phyloP scores from a whole-genome alignment of 805 yeast genomes.

The Nakazawaea populi region DNA sequence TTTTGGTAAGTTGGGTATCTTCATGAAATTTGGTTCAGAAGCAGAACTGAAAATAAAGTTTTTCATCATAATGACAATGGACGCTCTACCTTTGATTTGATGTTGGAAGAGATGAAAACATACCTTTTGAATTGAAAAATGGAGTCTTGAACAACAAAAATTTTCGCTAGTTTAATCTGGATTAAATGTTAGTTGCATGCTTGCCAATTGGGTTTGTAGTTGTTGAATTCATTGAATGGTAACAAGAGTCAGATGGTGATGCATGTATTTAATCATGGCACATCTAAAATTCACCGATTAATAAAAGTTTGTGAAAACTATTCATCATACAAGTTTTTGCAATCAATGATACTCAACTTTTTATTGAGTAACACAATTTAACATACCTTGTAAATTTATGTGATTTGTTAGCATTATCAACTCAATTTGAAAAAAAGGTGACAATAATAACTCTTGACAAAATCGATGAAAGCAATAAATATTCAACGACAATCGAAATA shows the following conservation, averaged over 20 bases:
- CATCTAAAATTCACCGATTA: conserved; percentile 58
- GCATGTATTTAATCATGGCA: conserved; percentile 86
- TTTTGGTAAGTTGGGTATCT: conserved; percentile 71
- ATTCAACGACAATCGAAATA: not conserved
- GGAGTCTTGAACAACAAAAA: not conserved
- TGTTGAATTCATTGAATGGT: not conserved
- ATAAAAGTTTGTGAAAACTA: conserved; percentile 24
- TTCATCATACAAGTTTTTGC: conserved; percentile 24
- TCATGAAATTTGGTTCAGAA: conserved; percentile 77
- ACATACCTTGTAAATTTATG: too few species aligned
- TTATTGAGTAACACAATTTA: too few species aligned
- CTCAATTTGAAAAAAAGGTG: not conserved
- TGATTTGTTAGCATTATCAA: not conserved
- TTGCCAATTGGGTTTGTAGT: too few species aligned
- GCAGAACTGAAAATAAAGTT: conserved; percentile 84
- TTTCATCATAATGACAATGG: conserved; percentile 43
- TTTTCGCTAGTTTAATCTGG: too few species aligned
- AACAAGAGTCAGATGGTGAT: conserved; percentile 84
- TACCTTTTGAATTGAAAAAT: not conserved
- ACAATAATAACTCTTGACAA: not conserved
- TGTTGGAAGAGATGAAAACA: not conserved
- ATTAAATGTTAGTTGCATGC: too few species aligned
- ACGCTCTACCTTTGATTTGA: too few species aligned
- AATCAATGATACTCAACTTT: not conserved
- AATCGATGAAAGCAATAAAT: not conserved